A percentile compares a stretch with the other conserved stretches of the same genome.
These are phyloP conservation scores for Colletotrichum sp. DNA, from an alignment of 2,329 filamentous ascomycete genomes.

Conservation along the genomic window DNA sequence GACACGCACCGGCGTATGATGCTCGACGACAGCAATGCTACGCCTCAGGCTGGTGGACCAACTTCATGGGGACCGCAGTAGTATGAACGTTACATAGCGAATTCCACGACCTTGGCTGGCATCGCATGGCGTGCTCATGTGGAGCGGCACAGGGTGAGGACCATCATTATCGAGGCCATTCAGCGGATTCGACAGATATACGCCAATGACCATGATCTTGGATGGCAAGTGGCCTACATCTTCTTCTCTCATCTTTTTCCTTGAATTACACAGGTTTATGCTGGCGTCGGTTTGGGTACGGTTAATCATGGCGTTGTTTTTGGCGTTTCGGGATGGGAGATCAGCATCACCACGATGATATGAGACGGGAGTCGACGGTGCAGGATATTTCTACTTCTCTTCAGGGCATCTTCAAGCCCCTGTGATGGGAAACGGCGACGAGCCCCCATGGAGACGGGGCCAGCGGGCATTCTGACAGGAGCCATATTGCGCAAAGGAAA, in stretches of 20 bases:
- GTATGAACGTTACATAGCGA: background rate
- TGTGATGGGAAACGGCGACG: background rate
- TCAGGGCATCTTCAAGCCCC: background rate
- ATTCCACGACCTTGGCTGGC: background rate
- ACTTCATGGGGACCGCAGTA: background rate
- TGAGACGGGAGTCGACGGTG: background rate
- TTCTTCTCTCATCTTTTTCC: background rate
- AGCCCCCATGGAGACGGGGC: background rate
- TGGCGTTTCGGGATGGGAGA: slow-evolving; percentile 1
- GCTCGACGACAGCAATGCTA: background rate
- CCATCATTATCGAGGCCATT: background rate
- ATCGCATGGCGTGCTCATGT: background rate
- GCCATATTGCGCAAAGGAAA: background rate
- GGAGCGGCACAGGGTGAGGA: background rate
- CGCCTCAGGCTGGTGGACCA: background rate
- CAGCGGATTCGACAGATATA: background rate
- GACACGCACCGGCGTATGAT: background rate
- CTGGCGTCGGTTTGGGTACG: background rate
- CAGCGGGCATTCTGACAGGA: background rate
- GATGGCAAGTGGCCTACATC: background rate
- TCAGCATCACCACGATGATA: background rate
- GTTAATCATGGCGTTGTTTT: background rate
- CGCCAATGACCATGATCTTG: background rate
- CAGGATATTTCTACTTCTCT: background rate
- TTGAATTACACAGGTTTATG: background rate